Evolutionary conservation across 1,139 yeast species (phyloP).

Genomic region (Blastobotrys proliferans): DNA sequence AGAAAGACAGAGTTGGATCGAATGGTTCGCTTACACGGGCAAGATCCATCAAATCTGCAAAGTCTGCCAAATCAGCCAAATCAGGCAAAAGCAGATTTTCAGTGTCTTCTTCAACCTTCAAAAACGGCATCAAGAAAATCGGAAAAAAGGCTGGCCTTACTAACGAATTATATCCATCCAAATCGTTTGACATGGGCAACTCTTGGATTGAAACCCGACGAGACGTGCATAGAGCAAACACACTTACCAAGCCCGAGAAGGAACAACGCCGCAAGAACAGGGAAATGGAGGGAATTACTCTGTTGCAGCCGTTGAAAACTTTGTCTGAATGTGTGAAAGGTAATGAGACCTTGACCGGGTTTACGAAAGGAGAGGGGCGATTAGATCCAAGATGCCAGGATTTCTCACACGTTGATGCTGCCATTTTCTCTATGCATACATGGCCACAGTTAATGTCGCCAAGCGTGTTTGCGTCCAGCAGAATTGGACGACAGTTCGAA

Average conservation of each 20-base stretch:
- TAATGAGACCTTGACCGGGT: constrained; percentile 25
- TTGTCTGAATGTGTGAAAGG: constrained; percentile 27
- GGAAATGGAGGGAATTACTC: constrained; percentile 59
- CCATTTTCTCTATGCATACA: constrained; percentile 27
- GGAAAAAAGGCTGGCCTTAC: constrained; percentile 5
- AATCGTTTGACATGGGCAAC: constrained; percentile 10
- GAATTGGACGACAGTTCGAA: constrained; percentile 42
- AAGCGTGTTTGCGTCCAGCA: constrained; percentile 45
- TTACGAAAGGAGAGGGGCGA: constrained; percentile 23
- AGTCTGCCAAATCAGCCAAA: constrained; percentile 21
- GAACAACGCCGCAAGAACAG: constrained; percentile 64
- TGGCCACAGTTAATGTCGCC: constrained; percentile 42
- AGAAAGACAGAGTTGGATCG: background rate
- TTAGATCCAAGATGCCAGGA: constrained; percentile 24
- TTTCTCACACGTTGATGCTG: constrained; percentile 31
- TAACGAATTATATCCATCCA: constrained; percentile 6
- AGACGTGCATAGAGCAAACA: constrained; percentile 71
- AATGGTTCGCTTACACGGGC: background rate
- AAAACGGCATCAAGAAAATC: constrained; percentile 10
- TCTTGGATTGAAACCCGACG: constrained; percentile 49
- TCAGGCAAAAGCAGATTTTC: constrained; percentile 27
- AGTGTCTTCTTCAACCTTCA: constrained; percentile 18
- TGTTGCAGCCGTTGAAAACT: constrained; percentile 56
- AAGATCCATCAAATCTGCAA: constrained; percentile 6
- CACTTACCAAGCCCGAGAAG: constrained; percentile 66